Evolutionary conservation across 2,329 filamentous ascomycete species (phyloP).

Genomic region (Fusarium virguliforme): DNA sequence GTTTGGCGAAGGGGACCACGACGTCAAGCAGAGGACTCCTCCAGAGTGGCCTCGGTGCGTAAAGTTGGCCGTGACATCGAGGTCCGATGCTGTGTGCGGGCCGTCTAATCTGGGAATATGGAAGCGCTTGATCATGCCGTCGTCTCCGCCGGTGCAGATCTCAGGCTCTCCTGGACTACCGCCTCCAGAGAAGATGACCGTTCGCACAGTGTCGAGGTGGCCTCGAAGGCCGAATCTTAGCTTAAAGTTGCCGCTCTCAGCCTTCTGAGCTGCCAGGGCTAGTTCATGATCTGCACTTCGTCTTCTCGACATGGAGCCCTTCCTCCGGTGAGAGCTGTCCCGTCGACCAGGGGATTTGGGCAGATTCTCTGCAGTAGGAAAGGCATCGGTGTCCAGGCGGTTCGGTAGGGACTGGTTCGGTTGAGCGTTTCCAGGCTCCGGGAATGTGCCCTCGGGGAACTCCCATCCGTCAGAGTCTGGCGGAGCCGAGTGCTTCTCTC

Average conservation of each 20-base stretch:
- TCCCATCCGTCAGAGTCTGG: constrained; percentile 87
- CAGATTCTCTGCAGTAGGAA: constrained; percentile 85
- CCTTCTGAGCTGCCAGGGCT: constrained; percentile 69
- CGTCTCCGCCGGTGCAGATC: constrained; percentile 95
- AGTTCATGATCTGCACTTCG: constrained; percentile 79
- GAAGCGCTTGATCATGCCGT: constrained; percentile 97
- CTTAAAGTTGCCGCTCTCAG: constrained; percentile 86
- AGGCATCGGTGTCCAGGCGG: constrained; percentile 89
- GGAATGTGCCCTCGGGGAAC: constrained; percentile 84
- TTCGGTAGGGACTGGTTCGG: constrained; percentile 65
- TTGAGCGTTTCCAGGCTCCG: constrained; percentile 68
- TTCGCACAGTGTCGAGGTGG: constrained; percentile 93
- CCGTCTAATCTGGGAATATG: constrained; percentile 88
- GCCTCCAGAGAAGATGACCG: constrained; percentile 96
- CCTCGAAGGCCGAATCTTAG: constrained; percentile 92
- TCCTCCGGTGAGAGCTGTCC: constrained; percentile 80
- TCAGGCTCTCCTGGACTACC: constrained; percentile 96
- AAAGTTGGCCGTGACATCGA: constrained; percentile 94
- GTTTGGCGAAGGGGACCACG: constrained; percentile 89
- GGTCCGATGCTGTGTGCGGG: constrained; percentile 77
- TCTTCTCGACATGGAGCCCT: constrained; percentile 82
- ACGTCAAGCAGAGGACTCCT: constrained; percentile 87
- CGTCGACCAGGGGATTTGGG: constrained; percentile 85
- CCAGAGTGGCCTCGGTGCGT: constrained; percentile 96
- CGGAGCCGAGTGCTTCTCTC: constrained; percentile 63